Percentiles rank a stretch among this genome's conserved stretches.
These are phyloP conservation scores for Mucor indicus DNA, from an alignment of 371 early-diverging fungal species.

Conservation along the genomic window DNA sequence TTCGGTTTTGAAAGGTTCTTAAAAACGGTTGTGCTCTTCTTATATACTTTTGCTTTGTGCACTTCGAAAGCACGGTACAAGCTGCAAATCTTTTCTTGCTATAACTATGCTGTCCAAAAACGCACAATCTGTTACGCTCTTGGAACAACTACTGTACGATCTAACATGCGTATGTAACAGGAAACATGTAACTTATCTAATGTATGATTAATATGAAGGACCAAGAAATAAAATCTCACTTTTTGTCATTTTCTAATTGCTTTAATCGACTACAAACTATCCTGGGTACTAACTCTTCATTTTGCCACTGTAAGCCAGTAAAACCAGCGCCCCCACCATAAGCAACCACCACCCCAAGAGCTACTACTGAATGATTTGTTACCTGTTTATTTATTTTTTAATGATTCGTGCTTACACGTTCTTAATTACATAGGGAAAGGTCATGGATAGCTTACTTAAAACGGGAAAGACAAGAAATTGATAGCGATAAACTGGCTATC, in stretches of 20 bases:
- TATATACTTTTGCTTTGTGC: too few species aligned
- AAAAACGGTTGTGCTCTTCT: too few species aligned
- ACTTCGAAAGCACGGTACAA: neutral
- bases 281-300: neutral
- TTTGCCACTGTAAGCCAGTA: conserved; percentile 1
- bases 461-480: conserved; percentile 4
- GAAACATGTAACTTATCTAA: neutral
- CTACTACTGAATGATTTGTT: conserved; percentile 3
- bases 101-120: conserved; percentile 1
- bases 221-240: conserved; percentile 3
- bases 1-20: too few species aligned
- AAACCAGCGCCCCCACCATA: neutral
- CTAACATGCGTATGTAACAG: neutral
- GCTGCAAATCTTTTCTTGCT: conserved; percentile 1
- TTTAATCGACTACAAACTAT: conserved; percentile 2
- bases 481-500: conserved; percentile 1
- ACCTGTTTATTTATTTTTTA: neutral
- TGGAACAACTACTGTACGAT: neutral
- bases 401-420: conserved; percentile 1
- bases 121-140: conserved; percentile 1
- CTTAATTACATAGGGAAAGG: conserved; percentile 4
- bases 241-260: conserved; percentile 1
- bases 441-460: conserved; percentile 5
- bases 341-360: conserved; percentile 3
- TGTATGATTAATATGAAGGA: too few species aligned